Conservation (phyloP, 2,329 filamentous ascomycete species). For the Colletotrichum paranaense region DNA sequence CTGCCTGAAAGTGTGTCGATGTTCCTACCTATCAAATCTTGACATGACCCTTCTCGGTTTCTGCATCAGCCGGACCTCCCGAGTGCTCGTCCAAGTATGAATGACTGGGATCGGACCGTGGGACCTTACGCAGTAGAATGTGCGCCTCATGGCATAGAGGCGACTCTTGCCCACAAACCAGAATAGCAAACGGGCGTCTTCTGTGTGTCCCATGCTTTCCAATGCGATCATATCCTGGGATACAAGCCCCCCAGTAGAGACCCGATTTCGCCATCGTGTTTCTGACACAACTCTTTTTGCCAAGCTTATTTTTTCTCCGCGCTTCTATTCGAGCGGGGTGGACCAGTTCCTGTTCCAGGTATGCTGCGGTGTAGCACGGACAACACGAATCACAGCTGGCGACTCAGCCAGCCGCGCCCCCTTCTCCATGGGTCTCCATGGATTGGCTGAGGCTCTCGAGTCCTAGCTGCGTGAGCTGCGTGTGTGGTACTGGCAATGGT, state of each 20-base stretch:
- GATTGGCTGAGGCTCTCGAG: not conserved
- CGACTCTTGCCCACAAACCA: not conserved
- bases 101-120: not conserved
- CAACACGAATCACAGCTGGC: conserved; percentile 7
- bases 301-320: conserved; percentile 25
- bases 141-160: conserved; percentile 2
- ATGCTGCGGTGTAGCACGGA: conserved; percentile 15
- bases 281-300: not conserved
- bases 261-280: conserved; percentile 5
- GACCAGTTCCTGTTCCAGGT: conserved; percentile 19
- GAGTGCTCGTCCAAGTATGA: not conserved
- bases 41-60: conserved; percentile 1
- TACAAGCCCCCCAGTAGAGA: not conserved
- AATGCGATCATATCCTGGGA: not conserved
- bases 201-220: not conserved
- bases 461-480: not conserved
- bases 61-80: conserved; percentile 1
- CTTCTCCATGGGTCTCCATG: conserved; percentile 8
- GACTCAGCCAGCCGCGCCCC: conserved; percentile 4
- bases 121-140: not conserved
- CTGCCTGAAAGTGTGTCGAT: not conserved
- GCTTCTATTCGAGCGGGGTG: not conserved
- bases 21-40: not conserved
- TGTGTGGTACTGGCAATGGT: not conserved
- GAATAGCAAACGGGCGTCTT: conserved; percentile 2